phyloP scores from a whole-genome alignment of 352 stramenopile genomes.

The Halophytophthora batemanensis region DNA sequence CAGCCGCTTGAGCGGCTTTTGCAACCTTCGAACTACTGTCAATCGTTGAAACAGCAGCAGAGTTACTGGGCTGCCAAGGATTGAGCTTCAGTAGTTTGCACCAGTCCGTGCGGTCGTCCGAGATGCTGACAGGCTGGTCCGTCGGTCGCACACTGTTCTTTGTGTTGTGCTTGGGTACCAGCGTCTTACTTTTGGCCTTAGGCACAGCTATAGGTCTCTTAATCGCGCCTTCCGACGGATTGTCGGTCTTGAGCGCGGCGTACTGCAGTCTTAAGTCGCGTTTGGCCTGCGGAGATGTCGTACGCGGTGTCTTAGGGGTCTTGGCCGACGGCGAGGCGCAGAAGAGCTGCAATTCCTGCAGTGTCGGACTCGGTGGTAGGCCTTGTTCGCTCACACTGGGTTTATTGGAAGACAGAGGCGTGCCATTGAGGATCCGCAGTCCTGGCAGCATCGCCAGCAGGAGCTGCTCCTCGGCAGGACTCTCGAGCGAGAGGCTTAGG shows the following conservation, averaged over 20 bases:
- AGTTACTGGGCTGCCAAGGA: slow-evolving; percentile 9
- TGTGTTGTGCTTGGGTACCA: slow-evolving; percentile 5
- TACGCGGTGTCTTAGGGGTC: slow-evolving; percentile 2
- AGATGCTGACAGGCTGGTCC: slow-evolving; percentile 45
- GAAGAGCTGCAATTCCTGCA: slow-evolving; percentile 23
- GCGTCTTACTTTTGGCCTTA: neutral
- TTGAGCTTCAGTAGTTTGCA: slow-evolving; percentile 55
- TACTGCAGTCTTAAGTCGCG: slow-evolving; percentile 31
- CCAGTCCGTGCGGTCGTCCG: slow-evolving; percentile 65
- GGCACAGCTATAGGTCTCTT: neutral
- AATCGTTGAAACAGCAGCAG: neutral
- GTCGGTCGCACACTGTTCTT: slow-evolving; percentile 47
- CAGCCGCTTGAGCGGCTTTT: neutral
- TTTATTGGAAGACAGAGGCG: slow-evolving; percentile 19
- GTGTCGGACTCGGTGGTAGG: slow-evolving; percentile 20
- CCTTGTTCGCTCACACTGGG: slow-evolving; percentile 2
- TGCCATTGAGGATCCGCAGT: slow-evolving; percentile 62
- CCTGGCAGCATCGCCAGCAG: slow-evolving; percentile 52
- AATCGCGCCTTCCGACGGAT: neutral
- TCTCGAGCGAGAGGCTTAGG: slow-evolving; percentile 50
- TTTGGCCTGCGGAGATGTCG: slow-evolving; percentile 34
- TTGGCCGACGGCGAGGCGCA: slow-evolving; percentile 16
- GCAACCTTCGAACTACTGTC: neutral
- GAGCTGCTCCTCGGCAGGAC: slow-evolving; percentile 53
- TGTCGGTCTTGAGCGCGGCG: slow-evolving; percentile 13